Conservation (phyloP, 768 basidiomycete genomes). For the Amanita molliuscula region DNA sequence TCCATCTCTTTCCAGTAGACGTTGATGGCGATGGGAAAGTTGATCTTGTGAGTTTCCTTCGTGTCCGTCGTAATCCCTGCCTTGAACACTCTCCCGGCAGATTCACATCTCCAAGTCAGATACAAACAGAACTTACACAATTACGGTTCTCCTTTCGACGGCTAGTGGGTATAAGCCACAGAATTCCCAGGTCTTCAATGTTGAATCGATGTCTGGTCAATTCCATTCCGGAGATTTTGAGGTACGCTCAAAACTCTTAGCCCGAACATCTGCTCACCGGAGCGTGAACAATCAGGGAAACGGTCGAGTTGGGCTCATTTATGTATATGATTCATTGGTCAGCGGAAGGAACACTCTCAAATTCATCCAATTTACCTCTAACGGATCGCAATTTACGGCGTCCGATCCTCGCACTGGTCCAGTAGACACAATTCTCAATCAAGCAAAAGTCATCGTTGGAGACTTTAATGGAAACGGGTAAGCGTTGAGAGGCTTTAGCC, state of each 20-base stretch:
- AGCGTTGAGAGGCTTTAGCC: not conserved
- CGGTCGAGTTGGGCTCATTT: not conserved
- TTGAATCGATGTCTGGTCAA: not conserved
- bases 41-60: not conserved
- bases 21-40: not conserved
- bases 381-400: not conserved
- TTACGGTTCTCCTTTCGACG: not conserved
- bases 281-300: not conserved
- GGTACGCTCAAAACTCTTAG: not conserved
- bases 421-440: not conserved
- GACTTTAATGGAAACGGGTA: not conserved
- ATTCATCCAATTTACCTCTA: not conserved
- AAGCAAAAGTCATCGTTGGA: not conserved
- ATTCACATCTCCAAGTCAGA: not conserved
- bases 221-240: not conserved
- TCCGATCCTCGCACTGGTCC: not conserved
- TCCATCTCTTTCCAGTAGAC: not conserved
- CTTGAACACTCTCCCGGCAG: not conserved
- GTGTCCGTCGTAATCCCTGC: not conserved
- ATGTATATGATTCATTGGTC: not conserved
- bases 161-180: not conserved
- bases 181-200: not conserved
- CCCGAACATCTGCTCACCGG: not conserved
- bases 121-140: not conserved
- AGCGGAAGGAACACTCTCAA: not conserved